phyloP scores from a whole-genome alignment of 2,329 filamentous ascomycete genomes.

The Daldinia sp. region DNA sequence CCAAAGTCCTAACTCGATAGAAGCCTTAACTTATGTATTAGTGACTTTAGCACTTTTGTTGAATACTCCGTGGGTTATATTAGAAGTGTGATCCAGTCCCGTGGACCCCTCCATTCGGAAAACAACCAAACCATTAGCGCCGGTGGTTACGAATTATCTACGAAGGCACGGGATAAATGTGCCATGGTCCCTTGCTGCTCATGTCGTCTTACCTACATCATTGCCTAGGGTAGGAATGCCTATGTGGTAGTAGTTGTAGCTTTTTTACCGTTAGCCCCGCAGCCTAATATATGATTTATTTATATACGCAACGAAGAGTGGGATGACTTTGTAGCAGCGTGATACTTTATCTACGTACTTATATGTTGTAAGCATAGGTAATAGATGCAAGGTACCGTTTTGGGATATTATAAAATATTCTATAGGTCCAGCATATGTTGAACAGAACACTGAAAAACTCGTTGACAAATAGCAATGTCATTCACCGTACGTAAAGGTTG shows the following conservation, averaged over 20 bases:
- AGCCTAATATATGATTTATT: slow-evolving; percentile 24
- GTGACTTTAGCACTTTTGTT: slow-evolving; percentile 3
- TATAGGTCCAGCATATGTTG: slow-evolving; percentile 11
- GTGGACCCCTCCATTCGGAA: slow-evolving; percentile 35
- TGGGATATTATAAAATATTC: slow-evolving; percentile 5
- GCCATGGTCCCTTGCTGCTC: slow-evolving; percentile 35
- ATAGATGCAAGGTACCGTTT: slow-evolving; percentile 23
- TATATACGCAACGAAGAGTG: slow-evolving; percentile 6
- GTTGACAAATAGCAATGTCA: slow-evolving; percentile 27
- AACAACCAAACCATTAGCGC: slow-evolving; percentile 30
- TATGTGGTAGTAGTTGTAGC: slow-evolving; percentile 3
- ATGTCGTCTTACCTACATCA: slow-evolving; percentile 23
- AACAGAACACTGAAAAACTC: slow-evolving; percentile 1
- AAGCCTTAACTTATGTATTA: slow-evolving; percentile 7
- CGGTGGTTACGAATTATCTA: slow-evolving; percentile 31
- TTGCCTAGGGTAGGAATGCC: not conserved
- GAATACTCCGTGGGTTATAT: slow-evolving; percentile 18
- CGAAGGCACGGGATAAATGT: slow-evolving; percentile 38
- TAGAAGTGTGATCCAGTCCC: slow-evolving; percentile 35
- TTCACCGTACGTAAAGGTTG: slow-evolving; percentile 31
- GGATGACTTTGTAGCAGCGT: not conserved
- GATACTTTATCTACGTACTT: not conserved
- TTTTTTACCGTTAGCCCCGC: slow-evolving; percentile 15
- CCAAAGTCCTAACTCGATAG: not conserved
- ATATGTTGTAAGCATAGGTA: slow-evolving; percentile 2